Evolutionary conservation across 768 basidiomycete species (phyloP), one percentile per base, ranked within the genome.

Genomic region (Sutorius australiensis): DNA sequence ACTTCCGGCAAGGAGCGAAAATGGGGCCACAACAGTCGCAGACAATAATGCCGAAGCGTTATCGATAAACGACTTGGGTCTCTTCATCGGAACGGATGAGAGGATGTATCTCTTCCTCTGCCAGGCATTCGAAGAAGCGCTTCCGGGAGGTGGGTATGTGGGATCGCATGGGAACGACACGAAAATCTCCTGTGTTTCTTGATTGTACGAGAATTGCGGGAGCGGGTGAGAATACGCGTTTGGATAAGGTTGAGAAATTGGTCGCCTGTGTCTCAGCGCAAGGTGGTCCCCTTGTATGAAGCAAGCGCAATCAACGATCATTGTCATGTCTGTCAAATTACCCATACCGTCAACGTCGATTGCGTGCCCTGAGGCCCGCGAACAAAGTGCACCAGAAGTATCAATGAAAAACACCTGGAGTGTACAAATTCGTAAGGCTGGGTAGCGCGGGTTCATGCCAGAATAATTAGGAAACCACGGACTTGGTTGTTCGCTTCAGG

Each of bases 351-450:
- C 82, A 33, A 92, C 70, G 61, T 93, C 90, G 34, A 93, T 72
- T 8, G 89, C 91, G 69, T 92, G 89, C 0, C 91, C 91, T 14
- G 89, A 80, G 4, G 82, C 79, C 59, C 86, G 79, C 9, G 90
- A 89, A 65, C 88, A 92, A 38, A 92, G 69, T 10, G 82, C 82
- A 17, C 91, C 90, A 17, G 81, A 80, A 2, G 80, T 78, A 65
- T 93, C 91, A 48, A 92, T 80, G 72, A 89, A 92, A 72, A 91
- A 92, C 16, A 92, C 87, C 87, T 92, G 48, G 48, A 37, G 32
- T 7, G 10, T 37, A 44, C 21, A 31, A 47, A 17, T 32, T 7
- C 12, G 17, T 47, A 41, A 55, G 38, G 31, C 33, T 38, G 39
- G 37, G 27, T 38, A 24, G 28, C 38, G 27, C 31, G 10, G 30